A percentile compares a stretch with the other conserved stretches of the same genome.
Conservation (phyloP, 169 alveolate genomes). For the Sarcocystis neurona region DNA sequence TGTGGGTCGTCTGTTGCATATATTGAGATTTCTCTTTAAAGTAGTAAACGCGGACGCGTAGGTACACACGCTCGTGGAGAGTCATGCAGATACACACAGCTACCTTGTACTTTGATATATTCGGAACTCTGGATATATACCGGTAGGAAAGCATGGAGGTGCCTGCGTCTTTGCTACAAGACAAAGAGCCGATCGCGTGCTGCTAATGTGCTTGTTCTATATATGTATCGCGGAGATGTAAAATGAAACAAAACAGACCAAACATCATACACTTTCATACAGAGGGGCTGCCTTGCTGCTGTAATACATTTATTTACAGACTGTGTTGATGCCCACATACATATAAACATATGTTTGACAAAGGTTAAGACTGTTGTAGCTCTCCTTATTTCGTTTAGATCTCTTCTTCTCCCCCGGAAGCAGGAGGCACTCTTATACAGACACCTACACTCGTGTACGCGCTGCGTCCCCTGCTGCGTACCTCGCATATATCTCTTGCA, state of each 20-base stretch:
- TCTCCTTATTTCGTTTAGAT: background rate
- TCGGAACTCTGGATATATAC: too few relatives aligned
- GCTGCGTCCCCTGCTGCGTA: constrained; percentile 46
- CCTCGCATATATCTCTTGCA: constrained; percentile 58
- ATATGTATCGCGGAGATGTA: background rate
- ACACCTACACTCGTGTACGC: background rate
- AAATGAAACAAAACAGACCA: background rate
- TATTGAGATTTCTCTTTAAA: too few relatives aligned
- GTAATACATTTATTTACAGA: too few relatives aligned
- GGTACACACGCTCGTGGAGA: too few relatives aligned
- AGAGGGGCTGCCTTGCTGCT: too few relatives aligned
- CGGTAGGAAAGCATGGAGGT: too few relatives aligned
- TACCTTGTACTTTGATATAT: too few relatives aligned
- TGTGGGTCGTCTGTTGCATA: too few relatives aligned
- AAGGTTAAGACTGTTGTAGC: background rate
- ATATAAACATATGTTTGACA: background rate
- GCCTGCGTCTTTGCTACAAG: background rate
- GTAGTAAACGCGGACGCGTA: too few relatives aligned
- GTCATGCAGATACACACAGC: too few relatives aligned
- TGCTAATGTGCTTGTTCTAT: background rate
- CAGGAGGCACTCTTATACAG: background rate
- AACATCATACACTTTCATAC: background rate
- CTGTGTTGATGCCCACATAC: background rate
- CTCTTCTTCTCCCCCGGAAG: background rate
- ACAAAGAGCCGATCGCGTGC: background rate